These are phyloP conservation scores for Fusarium setosum DNA, from an alignment of 2,329 filamentous ascomycete species.

Conservation along the genomic window DNA sequence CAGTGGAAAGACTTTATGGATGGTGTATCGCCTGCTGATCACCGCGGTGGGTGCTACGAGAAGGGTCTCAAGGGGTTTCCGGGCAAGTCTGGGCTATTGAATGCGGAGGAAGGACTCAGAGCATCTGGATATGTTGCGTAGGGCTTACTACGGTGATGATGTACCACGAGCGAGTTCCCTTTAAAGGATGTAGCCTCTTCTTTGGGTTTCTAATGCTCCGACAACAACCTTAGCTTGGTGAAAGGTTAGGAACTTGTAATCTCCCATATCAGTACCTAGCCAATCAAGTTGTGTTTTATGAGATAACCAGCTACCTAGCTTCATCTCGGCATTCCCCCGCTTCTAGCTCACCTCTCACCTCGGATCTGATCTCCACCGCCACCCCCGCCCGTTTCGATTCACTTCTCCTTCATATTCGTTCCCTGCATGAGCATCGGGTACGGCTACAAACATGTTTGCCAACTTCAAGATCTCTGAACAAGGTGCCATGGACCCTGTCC, in stretches of 20 bases:
- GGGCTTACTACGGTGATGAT: neutral
- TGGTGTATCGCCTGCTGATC: neutral
- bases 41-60: conserved; percentile 2
- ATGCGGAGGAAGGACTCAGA: neutral
- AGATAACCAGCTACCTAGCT: neutral
- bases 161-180: neutral
- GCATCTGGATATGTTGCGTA: neutral
- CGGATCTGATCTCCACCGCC: neutral
- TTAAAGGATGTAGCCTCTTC: neutral
- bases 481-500: neutral
- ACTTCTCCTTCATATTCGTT: neutral
- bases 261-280: neutral
- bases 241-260: neutral
- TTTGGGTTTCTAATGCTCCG: neutral
- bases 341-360: neutral
- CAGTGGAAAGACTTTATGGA: conserved; percentile 1
- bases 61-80: conserved; percentile 1
- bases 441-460: neutral
- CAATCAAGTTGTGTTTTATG: neutral
- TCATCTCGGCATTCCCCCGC: neutral
- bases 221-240: neutral
- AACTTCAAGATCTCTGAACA: neutral
- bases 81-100: neutral
- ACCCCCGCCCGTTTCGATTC: neutral
- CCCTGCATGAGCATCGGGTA: neutral